Evolutionary conservation across 352 stramenopile species (phyloP).

Genomic region (Phytophthora sojae): DNA sequence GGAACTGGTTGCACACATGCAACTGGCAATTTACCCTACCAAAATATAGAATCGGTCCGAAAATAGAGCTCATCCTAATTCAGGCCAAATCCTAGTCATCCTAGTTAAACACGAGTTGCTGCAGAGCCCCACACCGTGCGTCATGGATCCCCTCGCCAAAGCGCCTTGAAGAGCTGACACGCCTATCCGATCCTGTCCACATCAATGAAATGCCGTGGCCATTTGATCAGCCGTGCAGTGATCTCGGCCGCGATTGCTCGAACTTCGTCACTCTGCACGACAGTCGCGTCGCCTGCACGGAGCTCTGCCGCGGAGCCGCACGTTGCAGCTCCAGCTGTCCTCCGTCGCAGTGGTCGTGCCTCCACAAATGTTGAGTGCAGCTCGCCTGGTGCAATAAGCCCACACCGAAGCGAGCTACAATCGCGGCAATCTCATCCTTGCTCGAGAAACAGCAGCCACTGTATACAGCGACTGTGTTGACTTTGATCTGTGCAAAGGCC

Average conservation of each 20-base stretch:
- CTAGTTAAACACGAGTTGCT: too few relatives aligned
- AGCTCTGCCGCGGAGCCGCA: conserved; percentile 14
- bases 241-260: conserved; percentile 4
- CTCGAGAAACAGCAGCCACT: conserved; percentile 7
- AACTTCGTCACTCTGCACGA: background rate
- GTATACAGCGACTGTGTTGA: background rate
- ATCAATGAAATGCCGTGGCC: conserved; percentile 8
- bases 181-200: conserved; percentile 10
- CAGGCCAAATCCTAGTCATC: background rate
- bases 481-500: background rate
- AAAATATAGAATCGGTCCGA: conserved; percentile 23
- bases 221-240: conserved; percentile 4
- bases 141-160: too few relatives aligned
- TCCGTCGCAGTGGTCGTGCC: conserved; percentile 15
- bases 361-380: conserved; percentile 11
- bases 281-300: conserved; percentile 3
- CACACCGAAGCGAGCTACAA: background rate
- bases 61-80: conserved; percentile 15
- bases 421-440: background rate
- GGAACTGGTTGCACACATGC: background rate
- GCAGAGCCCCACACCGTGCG: too few relatives aligned
- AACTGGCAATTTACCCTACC: too few relatives aligned
- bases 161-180: background rate
- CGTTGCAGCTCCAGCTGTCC: conserved; percentile 21
- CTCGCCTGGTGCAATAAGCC: conserved; percentile 2